Conservation (phyloP, 2,329 filamentous ascomycete genomes). For the Lomentospora prolificans region DNA sequence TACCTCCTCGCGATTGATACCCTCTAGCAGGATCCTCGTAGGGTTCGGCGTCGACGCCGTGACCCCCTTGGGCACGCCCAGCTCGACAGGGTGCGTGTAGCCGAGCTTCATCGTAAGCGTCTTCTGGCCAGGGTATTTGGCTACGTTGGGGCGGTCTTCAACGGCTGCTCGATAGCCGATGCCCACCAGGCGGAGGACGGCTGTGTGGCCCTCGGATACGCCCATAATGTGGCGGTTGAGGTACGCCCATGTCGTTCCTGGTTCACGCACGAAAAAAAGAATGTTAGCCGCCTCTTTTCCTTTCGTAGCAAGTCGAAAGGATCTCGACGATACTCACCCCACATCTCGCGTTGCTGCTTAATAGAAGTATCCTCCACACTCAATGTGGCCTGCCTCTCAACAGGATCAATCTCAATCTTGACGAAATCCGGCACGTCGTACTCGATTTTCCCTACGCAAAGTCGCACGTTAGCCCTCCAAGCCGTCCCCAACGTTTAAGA, state of each 20-base stretch:
- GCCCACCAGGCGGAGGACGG: slow-evolving; percentile 84
- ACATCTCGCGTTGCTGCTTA: slow-evolving; percentile 84
- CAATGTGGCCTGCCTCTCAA: slow-evolving; percentile 54
- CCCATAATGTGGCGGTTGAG: slow-evolving; percentile 85
- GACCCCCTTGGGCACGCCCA: slow-evolving; percentile 72
- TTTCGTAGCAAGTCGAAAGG: too few relatives aligned
- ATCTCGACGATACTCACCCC: slow-evolving; percentile 53
- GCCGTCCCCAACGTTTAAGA: background rate
- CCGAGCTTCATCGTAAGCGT: slow-evolving; percentile 93
- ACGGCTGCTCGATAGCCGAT: slow-evolving; percentile 90
- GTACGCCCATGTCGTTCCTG: slow-evolving; percentile 83
- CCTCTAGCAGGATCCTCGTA: slow-evolving; percentile 83
- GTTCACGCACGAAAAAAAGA: too few relatives aligned
- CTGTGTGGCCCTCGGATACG: slow-evolving; percentile 92
- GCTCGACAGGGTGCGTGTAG: slow-evolving; percentile 90
- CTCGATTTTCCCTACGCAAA: slow-evolving; percentile 54
- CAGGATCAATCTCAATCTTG: slow-evolving; percentile 56
- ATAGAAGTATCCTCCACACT: slow-evolving; percentile 57
- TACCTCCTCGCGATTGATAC: slow-evolving; percentile 73
- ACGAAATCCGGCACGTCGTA: slow-evolving; percentile 75
- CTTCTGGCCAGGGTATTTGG: slow-evolving; percentile 70
- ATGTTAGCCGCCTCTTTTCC: too few relatives aligned
- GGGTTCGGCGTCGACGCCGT: slow-evolving; percentile 82
- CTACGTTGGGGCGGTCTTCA: slow-evolving; percentile 62
- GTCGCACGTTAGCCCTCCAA: slow-evolving; percentile 2